A percentile compares a stretch with the other conserved stretches of the same genome.
Evolutionary conservation across 768 basidiomycete species (phyloP).

Genomic region (Jaapia argillacea): DNA sequence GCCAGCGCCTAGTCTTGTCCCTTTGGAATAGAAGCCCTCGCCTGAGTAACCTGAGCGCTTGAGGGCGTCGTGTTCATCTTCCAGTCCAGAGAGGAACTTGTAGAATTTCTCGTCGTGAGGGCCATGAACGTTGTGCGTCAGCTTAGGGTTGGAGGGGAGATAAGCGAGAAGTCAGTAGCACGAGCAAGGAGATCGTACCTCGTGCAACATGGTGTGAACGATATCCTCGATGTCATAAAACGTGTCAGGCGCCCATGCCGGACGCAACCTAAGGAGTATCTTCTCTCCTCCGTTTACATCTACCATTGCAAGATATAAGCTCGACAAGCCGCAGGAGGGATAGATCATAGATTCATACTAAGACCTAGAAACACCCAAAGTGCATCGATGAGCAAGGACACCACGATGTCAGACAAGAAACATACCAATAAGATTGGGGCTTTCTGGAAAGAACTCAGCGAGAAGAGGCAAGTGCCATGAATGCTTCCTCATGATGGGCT

Average conservation of each 20-base stretch:
- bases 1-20: conserved; percentile 55
- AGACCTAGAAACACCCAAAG: conserved; percentile 8
- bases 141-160: conserved; percentile 28
- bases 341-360: too few relatives aligned
- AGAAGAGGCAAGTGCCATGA: conserved; percentile 70
- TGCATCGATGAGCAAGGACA: background rate
- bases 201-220: conserved; percentile 82
- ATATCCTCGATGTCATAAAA: conserved; percentile 73
- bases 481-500: conserved; percentile 88
- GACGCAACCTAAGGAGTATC: conserved; percentile 78
- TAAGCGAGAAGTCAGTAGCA: background rate
- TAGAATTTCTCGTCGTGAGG: conserved; percentile 85
- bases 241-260: conserved; percentile 50
- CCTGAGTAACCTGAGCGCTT: conserved; percentile 78
- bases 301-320: conserved; percentile 17
- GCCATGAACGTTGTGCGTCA: conserved; percentile 83
- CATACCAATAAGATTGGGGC: conserved; percentile 64
- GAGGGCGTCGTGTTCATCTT: conserved; percentile 79
- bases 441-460: conserved; percentile 83
- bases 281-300: conserved; percentile 74
- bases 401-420: background rate
- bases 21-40: conserved; percentile 83
- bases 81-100: conserved; percentile 57
- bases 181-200: conserved; percentile 34
- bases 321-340: background rate